These are phyloP conservation scores for Kluyveromyces sp. DNA, from an alignment of 1,139 yeast species.

Conservation along the genomic window DNA sequence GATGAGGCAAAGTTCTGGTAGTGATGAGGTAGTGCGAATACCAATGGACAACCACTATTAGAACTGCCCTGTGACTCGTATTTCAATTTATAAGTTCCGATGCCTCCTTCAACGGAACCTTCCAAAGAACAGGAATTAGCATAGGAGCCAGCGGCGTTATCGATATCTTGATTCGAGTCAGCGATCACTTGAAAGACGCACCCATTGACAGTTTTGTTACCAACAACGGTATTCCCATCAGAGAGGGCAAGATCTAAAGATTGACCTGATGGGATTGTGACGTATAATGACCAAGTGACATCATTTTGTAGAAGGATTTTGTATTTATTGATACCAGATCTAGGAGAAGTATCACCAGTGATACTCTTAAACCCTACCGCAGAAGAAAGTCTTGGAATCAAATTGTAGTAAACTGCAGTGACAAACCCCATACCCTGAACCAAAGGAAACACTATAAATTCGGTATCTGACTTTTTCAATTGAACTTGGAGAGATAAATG, in stretches of 20 bases:
- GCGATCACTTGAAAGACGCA: constrained; percentile 33
- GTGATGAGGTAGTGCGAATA: constrained; percentile 65
- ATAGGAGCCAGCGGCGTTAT: constrained; percentile 48
- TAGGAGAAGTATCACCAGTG: constrained; percentile 26
- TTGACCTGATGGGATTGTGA: constrained; percentile 35
- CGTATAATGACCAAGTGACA: constrained; percentile 44
- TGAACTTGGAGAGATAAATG: constrained; percentile 31
- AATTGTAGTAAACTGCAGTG: constrained; percentile 51
- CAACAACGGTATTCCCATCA: constrained; percentile 51
- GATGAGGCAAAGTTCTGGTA: constrained; percentile 38
- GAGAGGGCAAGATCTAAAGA: constrained; percentile 36
- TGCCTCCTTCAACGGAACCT: constrained; percentile 22
- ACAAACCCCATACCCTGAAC: constrained; percentile 70
- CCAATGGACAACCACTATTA: constrained; percentile 34
- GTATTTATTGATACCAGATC: constrained; percentile 38
- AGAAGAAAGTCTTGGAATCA: constrained; percentile 50
- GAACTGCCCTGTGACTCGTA: constrained; percentile 36
- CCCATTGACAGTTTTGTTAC: constrained; percentile 33
- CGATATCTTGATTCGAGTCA: constrained; percentile 38
- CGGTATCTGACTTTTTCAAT: constrained; percentile 19
- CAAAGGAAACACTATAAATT: constrained; percentile 34
- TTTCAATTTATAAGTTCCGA: constrained; percentile 34
- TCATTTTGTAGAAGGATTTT: constrained; percentile 35
- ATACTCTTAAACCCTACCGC: constrained; percentile 57
- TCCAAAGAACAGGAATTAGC: constrained; percentile 32